These are phyloP conservation scores for Botrytis deweyae DNA, from an alignment of 2,329 filamentous ascomycete species.

Conservation along the genomic window DNA sequence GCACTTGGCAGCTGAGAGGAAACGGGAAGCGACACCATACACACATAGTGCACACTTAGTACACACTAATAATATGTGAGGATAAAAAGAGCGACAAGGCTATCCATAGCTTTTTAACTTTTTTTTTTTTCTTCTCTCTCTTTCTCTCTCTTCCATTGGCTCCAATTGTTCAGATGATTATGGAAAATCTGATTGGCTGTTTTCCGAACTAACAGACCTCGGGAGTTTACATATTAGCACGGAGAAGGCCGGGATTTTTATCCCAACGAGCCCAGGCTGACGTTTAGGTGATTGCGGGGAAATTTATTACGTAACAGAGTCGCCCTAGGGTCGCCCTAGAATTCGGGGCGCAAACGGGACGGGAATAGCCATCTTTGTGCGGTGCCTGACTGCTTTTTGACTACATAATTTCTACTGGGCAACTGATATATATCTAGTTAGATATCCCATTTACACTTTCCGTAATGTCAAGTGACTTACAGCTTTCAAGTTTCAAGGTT, in stretches of 20 bases:
- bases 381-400: not conserved
- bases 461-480: not conserved
- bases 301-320: not conserved
- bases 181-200: not conserved
- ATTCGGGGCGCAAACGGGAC: not conserved
- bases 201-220: not conserved
- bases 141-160: not conserved
- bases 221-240: too few species aligned
- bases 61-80: not conserved
- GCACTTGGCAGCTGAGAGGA: slow-evolving; percentile 1
- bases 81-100: not conserved
- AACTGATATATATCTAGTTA: not conserved
- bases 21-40: not conserved
- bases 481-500: not conserved
- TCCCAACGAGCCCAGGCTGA: not conserved
- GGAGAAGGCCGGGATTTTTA: not conserved
- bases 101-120: not conserved
- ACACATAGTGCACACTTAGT: not conserved
- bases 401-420: not conserved
- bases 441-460: not conserved
- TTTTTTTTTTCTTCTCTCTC: not conserved
- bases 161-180: not conserved
- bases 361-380: not conserved
- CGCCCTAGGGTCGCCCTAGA: not conserved
- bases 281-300: not conserved